Evolutionary conservation across 495 filamentous ascomycete genomes (phyloP).

Genomic region (Xylaria palmicola): DNA sequence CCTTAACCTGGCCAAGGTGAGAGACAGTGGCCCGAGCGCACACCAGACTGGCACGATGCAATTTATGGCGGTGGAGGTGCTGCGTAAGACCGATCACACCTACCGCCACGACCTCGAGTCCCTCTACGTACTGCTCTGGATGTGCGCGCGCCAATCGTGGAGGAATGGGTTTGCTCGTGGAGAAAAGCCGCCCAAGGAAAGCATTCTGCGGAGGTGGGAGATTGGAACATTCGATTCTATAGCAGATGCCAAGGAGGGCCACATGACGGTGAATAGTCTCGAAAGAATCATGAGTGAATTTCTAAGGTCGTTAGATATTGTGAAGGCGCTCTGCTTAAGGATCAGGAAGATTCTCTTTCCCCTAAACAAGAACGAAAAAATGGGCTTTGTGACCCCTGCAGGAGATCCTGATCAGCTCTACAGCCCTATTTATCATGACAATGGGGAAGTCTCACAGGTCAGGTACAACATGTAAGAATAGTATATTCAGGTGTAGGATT

Average conservation of each 20-base stretch:
- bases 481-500: no score
- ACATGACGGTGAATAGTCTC: neutral
- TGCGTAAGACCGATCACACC: constrained; percentile 25
- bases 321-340: constrained; percentile 3
- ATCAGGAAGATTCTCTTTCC: constrained; percentile 15
- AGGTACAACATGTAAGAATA: no score
- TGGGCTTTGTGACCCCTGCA: neutral
- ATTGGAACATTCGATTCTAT: constrained; percentile 22
- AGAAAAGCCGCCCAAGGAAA: constrained; percentile 18
- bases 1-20: constrained; percentile 33
- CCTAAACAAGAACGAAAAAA: neutral
- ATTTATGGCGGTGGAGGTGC: constrained; percentile 36
- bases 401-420: constrained; percentile 4
- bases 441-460: no score
- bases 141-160: constrained; percentile 30
- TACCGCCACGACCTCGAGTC: no score
- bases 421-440: no score
- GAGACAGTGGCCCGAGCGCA: constrained; percentile 15
- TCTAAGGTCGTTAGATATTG: neutral
- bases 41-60: constrained; percentile 21
- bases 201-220: constrained; percentile 24
- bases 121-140: constrained; percentile 17
- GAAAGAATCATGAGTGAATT: neutral
- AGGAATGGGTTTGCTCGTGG: constrained; percentile 23
- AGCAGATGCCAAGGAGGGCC: constrained; percentile 17